Evolutionary conservation across 805 yeast species (phyloP).

Genomic region (Zygoascus tannicola): DNA sequence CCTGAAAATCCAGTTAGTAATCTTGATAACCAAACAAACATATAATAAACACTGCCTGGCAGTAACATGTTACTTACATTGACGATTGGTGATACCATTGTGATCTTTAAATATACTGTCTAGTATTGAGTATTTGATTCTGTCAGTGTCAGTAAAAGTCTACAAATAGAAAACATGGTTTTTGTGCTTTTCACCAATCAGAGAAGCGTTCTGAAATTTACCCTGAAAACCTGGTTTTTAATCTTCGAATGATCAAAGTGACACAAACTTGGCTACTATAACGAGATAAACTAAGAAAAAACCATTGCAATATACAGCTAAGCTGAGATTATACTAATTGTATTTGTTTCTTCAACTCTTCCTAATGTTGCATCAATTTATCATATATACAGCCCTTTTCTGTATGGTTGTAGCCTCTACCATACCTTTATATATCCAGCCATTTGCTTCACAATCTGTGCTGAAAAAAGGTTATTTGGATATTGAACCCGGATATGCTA

Average conservation of each 20-base stretch:
- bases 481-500: constrained; percentile 1
- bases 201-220: not conserved
- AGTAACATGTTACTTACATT: constrained; percentile 15
- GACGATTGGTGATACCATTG: constrained; percentile 17
- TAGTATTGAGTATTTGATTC: not conserved
- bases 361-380: too few relatives aligned
- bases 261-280: too few relatives aligned
- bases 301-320: too few relatives aligned
- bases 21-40: too few relatives aligned
- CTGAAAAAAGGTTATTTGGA: not conserved
- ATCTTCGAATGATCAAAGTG: too few relatives aligned
- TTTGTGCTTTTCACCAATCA: not conserved
- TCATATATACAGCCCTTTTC: not conserved
- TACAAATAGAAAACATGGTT: not conserved
- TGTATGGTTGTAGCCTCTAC: not conserved
- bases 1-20: too few relatives aligned
- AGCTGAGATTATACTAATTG: too few relatives aligned
- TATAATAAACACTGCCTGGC: too few relatives aligned
- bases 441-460: not conserved
- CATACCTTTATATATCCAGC: constrained; percentile 5
- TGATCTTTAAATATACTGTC: not conserved
- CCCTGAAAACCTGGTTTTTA: too few relatives aligned
- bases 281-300: too few relatives aligned
- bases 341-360: too few relatives aligned
- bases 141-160: not conserved